Percentiles rank a stretch among this genome's conserved stretches.
Evolutionary conservation across 1,284 basidiomycete species (phyloP).

Genomic region (Ganoderma meredithae): DNA sequence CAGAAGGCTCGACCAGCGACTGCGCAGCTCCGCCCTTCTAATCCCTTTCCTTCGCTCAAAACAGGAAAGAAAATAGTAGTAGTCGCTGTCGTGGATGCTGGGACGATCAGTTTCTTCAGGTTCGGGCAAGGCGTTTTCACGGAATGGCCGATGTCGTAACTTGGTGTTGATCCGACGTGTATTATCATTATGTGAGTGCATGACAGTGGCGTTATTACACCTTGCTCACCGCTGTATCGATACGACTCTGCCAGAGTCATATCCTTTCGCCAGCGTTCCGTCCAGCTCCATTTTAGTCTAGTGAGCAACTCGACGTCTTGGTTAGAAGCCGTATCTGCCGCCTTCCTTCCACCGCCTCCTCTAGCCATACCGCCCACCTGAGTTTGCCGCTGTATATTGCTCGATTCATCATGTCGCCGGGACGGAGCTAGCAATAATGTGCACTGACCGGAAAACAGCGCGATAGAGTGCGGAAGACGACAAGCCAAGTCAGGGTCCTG

Average conservation of each 20-base stretch:
- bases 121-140: conserved; percentile 90
- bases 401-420: background rate
- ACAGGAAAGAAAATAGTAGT: conserved; percentile 87
- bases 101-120: conserved; percentile 88
- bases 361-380: background rate
- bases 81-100: conserved; percentile 90
- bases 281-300: background rate
- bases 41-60: conserved; percentile 83
- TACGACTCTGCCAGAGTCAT: background rate
- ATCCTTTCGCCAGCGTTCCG: background rate
- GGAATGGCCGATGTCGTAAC: conserved; percentile 72
- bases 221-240: background rate
- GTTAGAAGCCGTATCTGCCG: background rate
- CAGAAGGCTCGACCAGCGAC: conserved; percentile 15
- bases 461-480: background rate
- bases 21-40: conserved; percentile 39
- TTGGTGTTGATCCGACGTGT: background rate
- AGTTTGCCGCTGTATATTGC: background rate
- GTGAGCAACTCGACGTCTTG: background rate
- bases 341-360: background rate
- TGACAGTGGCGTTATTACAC: background rate
- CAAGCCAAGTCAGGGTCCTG: background rate
- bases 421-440: background rate
- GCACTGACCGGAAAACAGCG: background rate
- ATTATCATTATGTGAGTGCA: background rate